A percentile compares a stretch with the other conserved stretches of the same genome.
phyloP scores from a whole-genome alignment of 2,329 filamentous ascomycete species.

The Hirsutella rhossiliensis region DNA sequence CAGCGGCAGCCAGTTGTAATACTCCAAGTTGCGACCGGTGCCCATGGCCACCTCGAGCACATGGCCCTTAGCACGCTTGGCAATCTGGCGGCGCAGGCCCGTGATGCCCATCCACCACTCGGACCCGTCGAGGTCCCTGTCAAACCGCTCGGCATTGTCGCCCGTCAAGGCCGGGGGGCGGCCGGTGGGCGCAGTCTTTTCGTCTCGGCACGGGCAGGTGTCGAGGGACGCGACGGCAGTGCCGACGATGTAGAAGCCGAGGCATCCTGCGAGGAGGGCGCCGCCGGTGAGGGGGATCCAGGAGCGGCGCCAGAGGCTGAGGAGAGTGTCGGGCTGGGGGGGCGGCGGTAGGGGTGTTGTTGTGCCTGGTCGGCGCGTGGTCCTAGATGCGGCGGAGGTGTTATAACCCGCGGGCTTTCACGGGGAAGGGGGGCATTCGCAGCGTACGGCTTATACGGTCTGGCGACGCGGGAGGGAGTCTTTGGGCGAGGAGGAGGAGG shows the following conservation, averaged over 20 bases:
- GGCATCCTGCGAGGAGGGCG: slow-evolving; percentile 29
- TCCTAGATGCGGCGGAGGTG: background rate
- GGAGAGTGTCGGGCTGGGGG: slow-evolving; percentile 18
- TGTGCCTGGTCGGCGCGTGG: slow-evolving; percentile 1
- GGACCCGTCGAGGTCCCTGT: slow-evolving; percentile 42
- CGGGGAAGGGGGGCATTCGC: background rate
- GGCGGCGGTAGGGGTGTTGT: slow-evolving; percentile 9
- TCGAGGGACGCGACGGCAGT: slow-evolving; percentile 23
- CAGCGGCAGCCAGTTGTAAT: slow-evolving; percentile 42
- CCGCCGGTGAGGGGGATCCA: slow-evolving; percentile 33
- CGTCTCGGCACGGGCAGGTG: slow-evolving; percentile 8
- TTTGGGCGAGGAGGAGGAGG: slow-evolving; percentile 4
- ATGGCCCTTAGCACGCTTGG: slow-evolving; percentile 35
- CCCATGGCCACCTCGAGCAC: slow-evolving; percentile 53
- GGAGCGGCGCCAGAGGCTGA: slow-evolving; percentile 23
- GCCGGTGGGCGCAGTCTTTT: slow-evolving; percentile 28
- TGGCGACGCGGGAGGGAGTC: slow-evolving; percentile 9
- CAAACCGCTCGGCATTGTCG: slow-evolving; percentile 41
- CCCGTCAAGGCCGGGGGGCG: slow-evolving; percentile 33
- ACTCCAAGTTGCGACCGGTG: slow-evolving; percentile 47
- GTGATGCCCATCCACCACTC: slow-evolving; percentile 46
- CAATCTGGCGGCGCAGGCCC: slow-evolving; percentile 35
- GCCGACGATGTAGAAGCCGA: slow-evolving; percentile 35
- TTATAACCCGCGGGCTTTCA: background rate
- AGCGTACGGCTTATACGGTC: slow-evolving; percentile 18